Percentiles rank a stretch among this genome's conserved stretches.
These are phyloP conservation scores for Gliomastix tumulicola DNA, from an alignment of 2,329 filamentous ascomycete genomes.

Conservation along the genomic window DNA sequence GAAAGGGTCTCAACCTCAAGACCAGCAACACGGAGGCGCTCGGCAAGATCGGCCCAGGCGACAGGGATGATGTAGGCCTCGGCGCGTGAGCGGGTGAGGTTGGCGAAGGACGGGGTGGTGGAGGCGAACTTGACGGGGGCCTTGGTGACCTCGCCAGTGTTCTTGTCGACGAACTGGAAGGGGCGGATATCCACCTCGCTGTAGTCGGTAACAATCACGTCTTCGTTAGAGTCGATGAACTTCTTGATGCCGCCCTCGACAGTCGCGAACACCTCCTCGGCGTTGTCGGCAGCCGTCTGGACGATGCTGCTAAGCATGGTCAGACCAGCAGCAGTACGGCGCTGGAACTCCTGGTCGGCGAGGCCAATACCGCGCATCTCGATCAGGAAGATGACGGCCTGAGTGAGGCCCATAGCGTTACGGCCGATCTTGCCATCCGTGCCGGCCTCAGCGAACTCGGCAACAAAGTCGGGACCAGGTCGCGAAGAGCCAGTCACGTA, in stretches of 20 bases:
- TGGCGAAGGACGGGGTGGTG: conserved; percentile 17
- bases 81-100: conserved; percentile 18
- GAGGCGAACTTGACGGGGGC: conserved; percentile 16
- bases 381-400: conserved; percentile 18
- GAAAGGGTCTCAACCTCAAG: conserved; percentile 15
- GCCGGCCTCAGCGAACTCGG: conserved; percentile 16
- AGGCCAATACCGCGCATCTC: conserved; percentile 22
- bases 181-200: conserved; percentile 10
- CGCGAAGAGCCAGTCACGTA: conserved; percentile 16
- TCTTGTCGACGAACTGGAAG: conserved; percentile 17
- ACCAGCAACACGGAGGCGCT: conserved; percentile 15
- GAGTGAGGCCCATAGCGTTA: conserved; percentile 19
- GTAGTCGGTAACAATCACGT: conserved; percentile 18
- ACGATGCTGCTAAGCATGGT: conserved; percentile 17
- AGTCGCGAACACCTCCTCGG: conserved; percentile 14
- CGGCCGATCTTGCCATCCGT: conserved; percentile 19
- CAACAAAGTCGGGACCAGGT: conserved; percentile 5
- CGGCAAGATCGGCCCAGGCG: conserved; percentile 17
- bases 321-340: conserved; percentile 16
- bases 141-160: conserved; percentile 15
- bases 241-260: conserved; percentile 14
- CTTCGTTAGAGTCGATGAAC: conserved; percentile 16
- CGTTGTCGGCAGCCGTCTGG: conserved; percentile 19
- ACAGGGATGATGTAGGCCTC: conserved; percentile 19
- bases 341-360: conserved; percentile 20